A percentile compares a stretch with the other conserved stretches of the same genome.
Conservation (phyloP, 768 basidiomycete species). For the Podaxis rugospora region DNA sequence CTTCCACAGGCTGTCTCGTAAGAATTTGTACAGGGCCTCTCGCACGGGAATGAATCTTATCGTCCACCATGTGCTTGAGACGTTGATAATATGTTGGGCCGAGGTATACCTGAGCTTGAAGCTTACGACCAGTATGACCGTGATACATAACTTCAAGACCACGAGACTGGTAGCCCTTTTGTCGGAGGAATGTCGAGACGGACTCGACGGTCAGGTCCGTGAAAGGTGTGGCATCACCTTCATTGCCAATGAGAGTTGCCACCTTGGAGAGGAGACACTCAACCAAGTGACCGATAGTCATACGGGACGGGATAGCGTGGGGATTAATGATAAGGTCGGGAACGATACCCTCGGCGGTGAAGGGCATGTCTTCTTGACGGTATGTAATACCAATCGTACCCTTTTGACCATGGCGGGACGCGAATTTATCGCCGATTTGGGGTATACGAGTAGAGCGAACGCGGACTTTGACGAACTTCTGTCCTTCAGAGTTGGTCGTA, state of each 20-base stretch:
- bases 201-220: conserved; percentile 97
- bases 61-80: conserved; percentile 99
- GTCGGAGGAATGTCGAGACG: conserved; percentile 86
- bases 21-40: conserved; percentile 97
- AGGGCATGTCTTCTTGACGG: conserved; percentile 99
- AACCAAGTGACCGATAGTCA: conserved; percentile 99
- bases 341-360: conserved; percentile 93
- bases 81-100: conserved; percentile 99
- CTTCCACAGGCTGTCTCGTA: conserved; percentile 96
- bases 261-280: conserved; percentile 97
- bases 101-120: conserved; percentile 97
- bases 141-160: conserved; percentile 99
- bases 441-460: conserved; percentile 95
- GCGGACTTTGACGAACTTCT: conserved; percentile 98
- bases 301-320: conserved; percentile 99
- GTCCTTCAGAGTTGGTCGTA: conserved; percentile 92
- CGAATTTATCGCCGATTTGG: conserved; percentile 99
- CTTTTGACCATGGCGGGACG: conserved; percentile 99
- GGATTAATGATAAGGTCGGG: conserved; percentile 99
- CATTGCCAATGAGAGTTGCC: conserved; percentile 92
- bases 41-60: conserved; percentile 98
- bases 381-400: conserved; percentile 99
- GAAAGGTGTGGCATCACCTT: conserved; percentile 98
- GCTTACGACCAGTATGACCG: conserved; percentile 95
- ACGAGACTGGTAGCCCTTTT: conserved; percentile 94